Evolutionary conservation across 2,329 filamentous ascomycete genomes (phyloP), one percentile per base, ranked within the genome.

Genomic region (Verticillium dahliae): DNA sequence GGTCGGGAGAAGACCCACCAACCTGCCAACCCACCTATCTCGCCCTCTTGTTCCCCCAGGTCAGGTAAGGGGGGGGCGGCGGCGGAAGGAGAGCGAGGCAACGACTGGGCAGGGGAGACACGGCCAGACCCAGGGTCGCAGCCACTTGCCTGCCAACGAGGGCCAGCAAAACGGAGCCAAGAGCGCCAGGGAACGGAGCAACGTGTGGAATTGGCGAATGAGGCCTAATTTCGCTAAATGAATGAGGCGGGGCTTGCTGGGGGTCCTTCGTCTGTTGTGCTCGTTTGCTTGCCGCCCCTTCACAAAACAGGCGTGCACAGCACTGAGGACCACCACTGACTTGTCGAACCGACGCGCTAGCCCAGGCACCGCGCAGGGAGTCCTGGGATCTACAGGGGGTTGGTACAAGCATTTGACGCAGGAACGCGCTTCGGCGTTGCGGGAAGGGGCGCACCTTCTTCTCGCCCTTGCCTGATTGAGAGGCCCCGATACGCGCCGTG

Each of bases 161-260:
- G 54, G 37, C 38, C 54, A 58, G 59, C 61, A 59, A 59, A 64
- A 59, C 61, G 62, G 62, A 62, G 62, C 62, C 61, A 64, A 62
- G 62, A 56, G 62, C 61, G 54, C 50, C 58, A 60, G 56, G 56
- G 56, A 62, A 54, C 50, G 59, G 45, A 52, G 11, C 18, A 9
- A 13, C 45, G n/a, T 52, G 64, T 65, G 64, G 64, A 38, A 57
- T 61, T 56, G 50, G 61, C 64, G 62, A 65, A 63, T 65, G 61
- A 65, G 62, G 64, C 59, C 57, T 63, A 65, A 65, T 65, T 65
- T 65, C 64, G 61, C 52, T 55, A 65, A 65, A 65, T 65, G 64
- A 65, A 38, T 54, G 56, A 50, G 58, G 58, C 41, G 45, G 39
- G 27, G 39, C 45, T 35, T 52, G 45, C 45, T 52, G 45, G 45